phyloP scores from a whole-genome alignment of 2,329 filamentous ascomycete species.

The Geosmithia putterillii region DNA sequence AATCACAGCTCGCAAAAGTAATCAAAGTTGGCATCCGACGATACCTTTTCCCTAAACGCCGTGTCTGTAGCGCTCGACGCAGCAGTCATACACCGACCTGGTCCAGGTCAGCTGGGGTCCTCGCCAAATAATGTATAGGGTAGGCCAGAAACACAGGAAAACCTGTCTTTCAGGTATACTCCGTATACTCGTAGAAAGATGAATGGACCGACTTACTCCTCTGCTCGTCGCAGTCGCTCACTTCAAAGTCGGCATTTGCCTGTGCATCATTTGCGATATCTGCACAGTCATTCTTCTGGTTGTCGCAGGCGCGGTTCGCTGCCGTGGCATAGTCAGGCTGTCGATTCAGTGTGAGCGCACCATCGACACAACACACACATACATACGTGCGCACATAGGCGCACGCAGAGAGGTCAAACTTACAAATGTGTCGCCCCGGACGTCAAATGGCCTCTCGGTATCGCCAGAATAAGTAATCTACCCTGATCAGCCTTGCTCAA shows the following conservation, averaged over 20 bases:
- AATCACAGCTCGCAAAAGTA: slow-evolving; percentile 30
- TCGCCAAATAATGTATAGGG: neutral
- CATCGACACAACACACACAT: too few species aligned
- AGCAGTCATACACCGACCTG: slow-evolving; percentile 25
- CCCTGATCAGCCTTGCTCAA: neutral
- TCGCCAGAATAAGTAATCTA: slow-evolving; percentile 28
- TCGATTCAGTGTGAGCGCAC: too few species aligned
- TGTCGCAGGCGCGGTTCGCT: slow-evolving; percentile 30
- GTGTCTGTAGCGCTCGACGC: slow-evolving; percentile 6
- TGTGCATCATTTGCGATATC: slow-evolving; percentile 22
- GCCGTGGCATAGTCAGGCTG: slow-evolving; percentile 29
- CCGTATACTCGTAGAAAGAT: neutral
- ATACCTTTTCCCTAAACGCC: slow-evolving; percentile 16
- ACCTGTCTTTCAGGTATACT: too few species aligned
- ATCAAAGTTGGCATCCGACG: slow-evolving; percentile 28
- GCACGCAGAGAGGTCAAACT: too few species aligned
- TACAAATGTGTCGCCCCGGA: slow-evolving; percentile 31
- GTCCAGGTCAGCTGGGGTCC: neutral
- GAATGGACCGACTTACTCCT: slow-evolving; percentile 23
- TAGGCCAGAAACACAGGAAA: neutral
- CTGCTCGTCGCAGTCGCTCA: slow-evolving; percentile 32
- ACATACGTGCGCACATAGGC: too few species aligned
- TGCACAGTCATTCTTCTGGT: slow-evolving; percentile 36
- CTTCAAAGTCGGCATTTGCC: slow-evolving; percentile 16
- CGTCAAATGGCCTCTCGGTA: slow-evolving; percentile 25